Conservation (phyloP, 179 eudicot genomes). For the Beta lomatogona region DNA sequence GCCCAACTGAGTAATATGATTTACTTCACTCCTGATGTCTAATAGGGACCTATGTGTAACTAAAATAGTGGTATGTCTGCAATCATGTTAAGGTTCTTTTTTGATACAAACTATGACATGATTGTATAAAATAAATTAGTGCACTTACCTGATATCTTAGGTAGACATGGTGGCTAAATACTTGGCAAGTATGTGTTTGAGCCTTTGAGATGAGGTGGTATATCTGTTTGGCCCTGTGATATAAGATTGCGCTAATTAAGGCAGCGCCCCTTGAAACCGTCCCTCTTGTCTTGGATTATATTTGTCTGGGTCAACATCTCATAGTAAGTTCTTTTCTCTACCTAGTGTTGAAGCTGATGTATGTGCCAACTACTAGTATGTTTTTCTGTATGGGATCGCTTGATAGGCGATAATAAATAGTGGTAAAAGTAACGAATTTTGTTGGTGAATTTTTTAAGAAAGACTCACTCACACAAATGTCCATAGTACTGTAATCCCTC, state of each 20-base stretch:
- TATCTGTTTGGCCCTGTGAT: neutral
- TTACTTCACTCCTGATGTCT: neutral
- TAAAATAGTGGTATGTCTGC: neutral
- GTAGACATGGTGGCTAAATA: neutral
- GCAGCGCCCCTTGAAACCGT: no score
- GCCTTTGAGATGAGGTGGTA: neutral
- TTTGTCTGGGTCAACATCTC: neutral
- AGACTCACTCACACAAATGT: no score
- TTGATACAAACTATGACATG: neutral
- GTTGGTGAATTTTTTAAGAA: no score
- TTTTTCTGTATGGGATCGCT: neutral
- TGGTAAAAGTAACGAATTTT: no score
- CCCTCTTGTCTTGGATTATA: neutral
- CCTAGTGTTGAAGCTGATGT: neutral
- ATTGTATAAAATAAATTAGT: neutral
- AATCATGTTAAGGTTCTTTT: neutral
- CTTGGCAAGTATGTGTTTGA: neutral
- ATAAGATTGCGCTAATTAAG: no score
- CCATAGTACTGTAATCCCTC: no score
- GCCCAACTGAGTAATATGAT: neutral
- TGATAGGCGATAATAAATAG: no score
- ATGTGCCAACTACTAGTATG: neutral
- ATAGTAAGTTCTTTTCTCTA: neutral
- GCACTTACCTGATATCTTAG: neutral
- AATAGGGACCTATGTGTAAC: neutral